Evolutionary conservation across 2,329 filamentous ascomycete species (phyloP).

Genomic region (Xylariaceae sp.): DNA sequence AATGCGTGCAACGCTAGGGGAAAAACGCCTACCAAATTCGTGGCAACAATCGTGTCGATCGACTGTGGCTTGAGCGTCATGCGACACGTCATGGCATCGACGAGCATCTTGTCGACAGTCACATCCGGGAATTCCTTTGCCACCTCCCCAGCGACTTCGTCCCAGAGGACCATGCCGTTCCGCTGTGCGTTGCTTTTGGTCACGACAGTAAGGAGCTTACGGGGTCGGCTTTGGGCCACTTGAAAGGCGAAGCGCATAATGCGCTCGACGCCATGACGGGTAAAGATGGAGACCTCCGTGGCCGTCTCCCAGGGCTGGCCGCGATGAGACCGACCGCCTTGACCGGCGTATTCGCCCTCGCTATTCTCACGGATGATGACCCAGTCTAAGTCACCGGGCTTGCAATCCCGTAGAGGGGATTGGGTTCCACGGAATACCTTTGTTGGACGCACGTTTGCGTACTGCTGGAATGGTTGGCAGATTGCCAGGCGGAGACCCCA

Average conservation of each 20-base stretch:
- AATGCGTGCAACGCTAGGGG: conserved; percentile 12
- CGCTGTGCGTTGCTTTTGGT: conserved; percentile 69
- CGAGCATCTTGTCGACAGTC: conserved; percentile 65
- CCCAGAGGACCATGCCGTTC: conserved; percentile 71
- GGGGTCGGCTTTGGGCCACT: conserved; percentile 56
- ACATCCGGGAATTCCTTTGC: conserved; percentile 63
- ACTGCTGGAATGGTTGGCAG: conserved; percentile 66
- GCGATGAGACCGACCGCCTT: conserved; percentile 63
- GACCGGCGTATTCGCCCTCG: conserved; percentile 67
- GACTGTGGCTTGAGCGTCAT: conserved; percentile 64
- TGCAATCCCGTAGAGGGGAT: conserved; percentile 57
- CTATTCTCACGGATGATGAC: conserved; percentile 69
- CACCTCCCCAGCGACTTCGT: conserved; percentile 60
- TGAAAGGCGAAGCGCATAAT: conserved; percentile 68
- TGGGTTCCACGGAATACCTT: conserved; percentile 62
- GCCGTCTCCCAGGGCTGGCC: conserved; percentile 62
- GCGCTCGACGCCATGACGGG: conserved; percentile 59
- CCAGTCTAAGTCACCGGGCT: conserved; percentile 62
- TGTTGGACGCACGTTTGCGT: conserved; percentile 67
- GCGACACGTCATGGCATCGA: conserved; percentile 67
- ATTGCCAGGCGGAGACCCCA: conserved; percentile 68
- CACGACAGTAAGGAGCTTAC: conserved; percentile 63
- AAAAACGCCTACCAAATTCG: conserved; percentile 49
- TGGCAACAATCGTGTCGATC: conserved; percentile 66
- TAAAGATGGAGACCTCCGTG: conserved; percentile 67